Conservation (phyloP, 169 alveolate genomes). For the Cyclospora cayetanensis region DNA sequence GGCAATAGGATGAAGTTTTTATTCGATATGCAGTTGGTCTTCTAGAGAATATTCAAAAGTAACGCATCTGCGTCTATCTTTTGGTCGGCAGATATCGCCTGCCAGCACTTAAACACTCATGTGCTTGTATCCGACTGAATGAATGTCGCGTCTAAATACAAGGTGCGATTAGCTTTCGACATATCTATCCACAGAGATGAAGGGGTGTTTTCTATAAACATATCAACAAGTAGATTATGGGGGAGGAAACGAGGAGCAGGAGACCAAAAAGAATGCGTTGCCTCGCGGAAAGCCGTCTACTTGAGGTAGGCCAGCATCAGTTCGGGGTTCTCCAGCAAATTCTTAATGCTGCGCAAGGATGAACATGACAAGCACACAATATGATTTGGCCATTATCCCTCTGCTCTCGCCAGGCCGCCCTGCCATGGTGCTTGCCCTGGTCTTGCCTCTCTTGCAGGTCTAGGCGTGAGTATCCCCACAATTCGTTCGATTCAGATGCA, state of each 20-base stretch:
- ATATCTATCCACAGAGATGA: neutral
- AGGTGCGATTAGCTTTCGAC: no score
- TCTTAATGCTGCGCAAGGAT: constrained; percentile 40
- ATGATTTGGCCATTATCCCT: neutral
- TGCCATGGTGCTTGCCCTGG: neutral
- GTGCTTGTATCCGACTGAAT: no score
- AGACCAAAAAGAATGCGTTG: neutral
- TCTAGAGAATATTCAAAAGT: no score
- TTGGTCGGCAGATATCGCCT: no score
- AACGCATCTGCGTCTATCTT: no score
- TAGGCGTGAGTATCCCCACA: neutral
- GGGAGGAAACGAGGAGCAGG: neutral
- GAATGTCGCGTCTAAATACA: no score
- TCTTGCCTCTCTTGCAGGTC: neutral
- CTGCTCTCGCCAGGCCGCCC: neutral
- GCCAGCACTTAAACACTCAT: no score
- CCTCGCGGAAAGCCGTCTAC: neutral
- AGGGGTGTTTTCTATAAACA: neutral
- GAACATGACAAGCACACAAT: neutral
- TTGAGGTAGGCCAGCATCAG: constrained; percentile 62
- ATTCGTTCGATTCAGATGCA: neutral
- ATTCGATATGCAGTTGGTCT: no score
- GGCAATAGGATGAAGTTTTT: no score
- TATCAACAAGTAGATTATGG: neutral
- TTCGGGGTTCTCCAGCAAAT: constrained; percentile 64